phyloP scores from a whole-genome alignment of 2,329 filamentous ascomycete species.

The Seiridium cupressi region DNA sequence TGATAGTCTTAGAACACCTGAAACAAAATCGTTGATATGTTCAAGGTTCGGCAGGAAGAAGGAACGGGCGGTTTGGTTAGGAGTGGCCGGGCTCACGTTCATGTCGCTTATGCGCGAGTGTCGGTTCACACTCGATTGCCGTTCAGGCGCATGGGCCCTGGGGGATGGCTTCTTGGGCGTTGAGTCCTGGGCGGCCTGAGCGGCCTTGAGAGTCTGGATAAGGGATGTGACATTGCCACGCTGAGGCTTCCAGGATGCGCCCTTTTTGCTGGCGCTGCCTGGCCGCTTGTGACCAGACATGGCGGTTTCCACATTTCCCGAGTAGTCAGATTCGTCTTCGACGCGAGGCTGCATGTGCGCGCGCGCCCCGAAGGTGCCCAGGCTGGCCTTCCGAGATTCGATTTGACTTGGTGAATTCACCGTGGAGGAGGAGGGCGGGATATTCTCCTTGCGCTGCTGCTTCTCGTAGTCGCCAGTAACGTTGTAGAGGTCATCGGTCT shows the following conservation, averaged over 20 bases:
- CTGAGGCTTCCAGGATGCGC: conserved; percentile 17
- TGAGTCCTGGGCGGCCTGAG: conserved; percentile 21
- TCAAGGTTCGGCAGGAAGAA: conserved; percentile 55
- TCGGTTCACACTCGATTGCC: conserved; percentile 10
- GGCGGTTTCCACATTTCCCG: background rate
- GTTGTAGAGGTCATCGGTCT: conserved; percentile 33
- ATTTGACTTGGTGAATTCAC: conserved; percentile 40
- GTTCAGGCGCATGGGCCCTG: background rate
- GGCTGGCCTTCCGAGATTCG: conserved; percentile 27
- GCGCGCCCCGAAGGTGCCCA: conserved; percentile 24
- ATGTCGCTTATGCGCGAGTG: conserved; percentile 13
- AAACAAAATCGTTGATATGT: conserved; percentile 56
- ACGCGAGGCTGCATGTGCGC: conserved; percentile 52
- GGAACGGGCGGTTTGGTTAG: conserved; percentile 44
- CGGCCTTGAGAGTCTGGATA: conserved; percentile 28
- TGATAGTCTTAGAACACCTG: conserved; percentile 52
- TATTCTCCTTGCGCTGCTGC: conserved; percentile 43
- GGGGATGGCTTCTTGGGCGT: conserved; percentile 11
- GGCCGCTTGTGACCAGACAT: conserved; percentile 4
- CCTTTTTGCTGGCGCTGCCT: conserved; percentile 13
- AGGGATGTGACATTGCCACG: conserved; percentile 31
- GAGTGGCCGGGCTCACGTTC: conserved; percentile 24
- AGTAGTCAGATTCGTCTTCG: conserved; percentile 48
- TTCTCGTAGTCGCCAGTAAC: conserved; percentile 17
- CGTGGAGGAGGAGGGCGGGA: conserved; percentile 32